Conservation (phyloP, 2,329 filamentous ascomycete species). For the Clonostachys rhizophaga region DNA sequence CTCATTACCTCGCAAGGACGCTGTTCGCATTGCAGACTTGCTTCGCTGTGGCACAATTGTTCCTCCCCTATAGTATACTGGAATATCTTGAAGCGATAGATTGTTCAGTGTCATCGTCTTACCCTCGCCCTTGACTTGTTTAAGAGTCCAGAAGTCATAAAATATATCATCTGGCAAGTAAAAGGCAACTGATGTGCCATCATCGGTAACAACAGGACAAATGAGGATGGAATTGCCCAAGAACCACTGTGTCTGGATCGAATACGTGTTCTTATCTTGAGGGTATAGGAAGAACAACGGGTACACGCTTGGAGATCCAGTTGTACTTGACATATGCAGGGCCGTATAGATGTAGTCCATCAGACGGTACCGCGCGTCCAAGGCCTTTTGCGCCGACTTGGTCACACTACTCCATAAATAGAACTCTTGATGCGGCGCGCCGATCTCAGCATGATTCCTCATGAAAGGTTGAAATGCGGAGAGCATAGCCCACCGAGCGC, state of each 20-base stretch:
- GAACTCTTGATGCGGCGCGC: conserved; percentile 49
- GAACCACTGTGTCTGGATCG: conserved; percentile 38
- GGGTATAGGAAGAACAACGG: conserved; percentile 68
- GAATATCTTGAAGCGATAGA: conserved; percentile 42
- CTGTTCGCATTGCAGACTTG: conserved; percentile 53
- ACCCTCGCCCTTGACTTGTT: conserved; percentile 2
- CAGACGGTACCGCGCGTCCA: conserved; percentile 63
- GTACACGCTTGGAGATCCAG: conserved; percentile 59
- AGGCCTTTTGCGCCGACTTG: conserved; percentile 59
- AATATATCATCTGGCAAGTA: conserved; percentile 41
- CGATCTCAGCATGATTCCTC: conserved; percentile 55
- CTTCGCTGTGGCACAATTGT: conserved; percentile 52
- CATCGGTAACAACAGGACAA: conserved; percentile 34
- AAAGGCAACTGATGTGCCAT: conserved; percentile 28
- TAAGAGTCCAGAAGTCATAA: conserved; percentile 40
- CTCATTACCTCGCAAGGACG: conserved; percentile 52
- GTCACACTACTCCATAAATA: conserved; percentile 62
- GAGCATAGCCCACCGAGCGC: conserved; percentile 60
- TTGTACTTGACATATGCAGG: conserved; percentile 50
- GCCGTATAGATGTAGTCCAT: conserved; percentile 73
- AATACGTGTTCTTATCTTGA: conserved; percentile 29
- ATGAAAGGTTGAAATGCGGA: conserved; percentile 64
- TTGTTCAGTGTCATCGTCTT: conserved; percentile 17
- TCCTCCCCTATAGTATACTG: conserved; percentile 59
- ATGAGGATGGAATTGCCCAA: conserved; percentile 36